phyloP scores from a whole-genome alignment of 345 rosid species.

The Geranium brycei region DNA sequence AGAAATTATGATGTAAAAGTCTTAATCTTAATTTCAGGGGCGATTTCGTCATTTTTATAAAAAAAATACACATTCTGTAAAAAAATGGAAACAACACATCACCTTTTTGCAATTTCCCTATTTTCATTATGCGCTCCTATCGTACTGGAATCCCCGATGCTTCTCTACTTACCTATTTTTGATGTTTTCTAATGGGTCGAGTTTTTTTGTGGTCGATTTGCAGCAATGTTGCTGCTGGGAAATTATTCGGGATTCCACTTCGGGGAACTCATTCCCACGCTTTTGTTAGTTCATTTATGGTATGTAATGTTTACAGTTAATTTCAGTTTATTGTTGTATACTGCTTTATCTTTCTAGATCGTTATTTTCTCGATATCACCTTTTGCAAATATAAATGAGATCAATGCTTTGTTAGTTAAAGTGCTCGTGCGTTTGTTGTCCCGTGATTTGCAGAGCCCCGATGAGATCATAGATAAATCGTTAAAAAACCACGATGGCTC shows the following conservation, averaged over 20 bases:
- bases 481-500: slow-evolving; percentile 56
- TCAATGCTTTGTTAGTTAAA: not conserved
- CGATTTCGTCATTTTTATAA: too few relatives aligned
- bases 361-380: not conserved
- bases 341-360: not conserved
- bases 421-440: slow-evolving; percentile 11
- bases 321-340: not conserved
- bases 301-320: slow-evolving; percentile 16
- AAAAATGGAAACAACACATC: too few relatives aligned
- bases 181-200: not conserved
- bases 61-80: too few relatives aligned
- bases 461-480: slow-evolving; percentile 64
- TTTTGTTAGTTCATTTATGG: slow-evolving; percentile 96
- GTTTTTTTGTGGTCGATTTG: slow-evolving; percentile 5
- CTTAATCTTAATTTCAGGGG: too few relatives aligned
- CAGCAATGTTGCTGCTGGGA: slow-evolving; percentile 96
- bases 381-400: not conserved
- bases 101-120: too few relatives aligned
- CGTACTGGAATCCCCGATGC: not conserved
- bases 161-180: not conserved
- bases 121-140: not conserved
- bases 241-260: slow-evolving; percentile 81
- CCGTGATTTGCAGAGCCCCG: slow-evolving; percentile 47
- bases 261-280: slow-evolving; percentile 99
- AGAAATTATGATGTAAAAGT: too few relatives aligned